Base-by-base conservation (phyloP, 306 rosid species). In the Comarum palustre region DNA sequence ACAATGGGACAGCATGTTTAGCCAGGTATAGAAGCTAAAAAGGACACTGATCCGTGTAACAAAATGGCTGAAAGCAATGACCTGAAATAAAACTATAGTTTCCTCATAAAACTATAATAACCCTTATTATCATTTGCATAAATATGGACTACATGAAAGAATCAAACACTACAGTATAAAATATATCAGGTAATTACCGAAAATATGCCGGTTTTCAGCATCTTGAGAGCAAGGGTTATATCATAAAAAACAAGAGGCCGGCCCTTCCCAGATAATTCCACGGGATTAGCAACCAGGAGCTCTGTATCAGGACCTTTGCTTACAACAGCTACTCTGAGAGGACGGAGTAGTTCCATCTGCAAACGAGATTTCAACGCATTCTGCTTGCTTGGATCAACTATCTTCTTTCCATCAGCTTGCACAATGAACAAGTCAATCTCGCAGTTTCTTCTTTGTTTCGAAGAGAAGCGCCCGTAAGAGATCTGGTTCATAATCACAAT, bases 341-440 rank as follows among this genome's bases (percentile, higher is more conserved):
- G 99, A 63, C 89, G 96, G 71, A 80, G 64, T 34, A 91, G 88
- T 79, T 94, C 99, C 73, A 73, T 76, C 85, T 70, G 81, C 76
- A 94, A 84, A 36, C 97, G 91, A 4, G 88, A 75, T 66, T 89
- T 65, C 84, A 94, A 68, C 9, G 96, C 84, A 29, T 50, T 75
- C 87, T 85, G 91, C 89, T 94, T 94, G 85, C 83, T 83, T 4
- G 89, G 78, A 66, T 94, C 99, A 72, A 89, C 81, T 63, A 94
- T 86, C 85, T 91, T 94, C 80, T 91, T 94, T 22, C 96, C 95
- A 82, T 94, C 99, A 17, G 81, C 82, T 91, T 94, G 97, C 91
- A 90, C 66, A 57, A 94, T 85, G 84, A 94, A 94, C 85, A 94
- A 85, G 76, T 94, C 99, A 60, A 94, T 74, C 87, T 94, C 99